Evolutionary conservation across 192 early-diverging fungal genomes (phyloP).

Genomic region (Lunasporangiospora selenospora): DNA sequence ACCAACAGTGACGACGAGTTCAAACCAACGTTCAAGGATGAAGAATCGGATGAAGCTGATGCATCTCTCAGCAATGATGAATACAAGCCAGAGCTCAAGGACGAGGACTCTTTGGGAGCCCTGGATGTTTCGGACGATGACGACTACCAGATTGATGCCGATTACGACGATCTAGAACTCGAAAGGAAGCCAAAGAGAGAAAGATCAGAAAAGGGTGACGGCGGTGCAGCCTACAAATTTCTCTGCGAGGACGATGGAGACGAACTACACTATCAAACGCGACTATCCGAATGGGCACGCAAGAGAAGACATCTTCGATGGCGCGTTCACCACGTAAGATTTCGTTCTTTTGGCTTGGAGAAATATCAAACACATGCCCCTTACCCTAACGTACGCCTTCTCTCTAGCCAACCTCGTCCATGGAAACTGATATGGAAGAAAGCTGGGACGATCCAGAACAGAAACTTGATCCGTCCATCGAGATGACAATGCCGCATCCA

Average conservation of each 20-base stretch:
- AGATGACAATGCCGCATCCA: constrained; percentile 60
- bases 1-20: constrained; percentile 6
- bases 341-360: background rate
- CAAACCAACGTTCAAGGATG: constrained; percentile 57
- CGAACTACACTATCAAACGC: constrained; percentile 58
- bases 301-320: constrained; percentile 51
- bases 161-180: background rate
- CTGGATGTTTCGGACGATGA: constrained; percentile 25
- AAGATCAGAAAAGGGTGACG: constrained; percentile 5
- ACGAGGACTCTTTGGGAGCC: constrained; percentile 19
- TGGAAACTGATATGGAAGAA: constrained; percentile 23
- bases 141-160: constrained; percentile 31
- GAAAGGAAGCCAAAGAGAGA: constrained; percentile 1
- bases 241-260: constrained; percentile 46
- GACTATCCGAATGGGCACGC: constrained; percentile 61
- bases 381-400: background rate
- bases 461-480: constrained; percentile 45
- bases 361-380: background rate
- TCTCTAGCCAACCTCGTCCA: constrained; percentile 27
- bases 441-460: constrained; percentile 41
- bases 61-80: background rate
- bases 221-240: constrained; percentile 32
- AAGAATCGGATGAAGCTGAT: constrained; percentile 63
- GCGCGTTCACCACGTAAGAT: constrained; percentile 18
- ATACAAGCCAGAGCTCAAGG: background rate